Percentiles rank a stretch among this genome's conserved stretches.
These are phyloP conservation scores for Aspergillus chevalieri DNA, from an alignment of 2,329 filamentous ascomycete species.

Conservation along the genomic window DNA sequence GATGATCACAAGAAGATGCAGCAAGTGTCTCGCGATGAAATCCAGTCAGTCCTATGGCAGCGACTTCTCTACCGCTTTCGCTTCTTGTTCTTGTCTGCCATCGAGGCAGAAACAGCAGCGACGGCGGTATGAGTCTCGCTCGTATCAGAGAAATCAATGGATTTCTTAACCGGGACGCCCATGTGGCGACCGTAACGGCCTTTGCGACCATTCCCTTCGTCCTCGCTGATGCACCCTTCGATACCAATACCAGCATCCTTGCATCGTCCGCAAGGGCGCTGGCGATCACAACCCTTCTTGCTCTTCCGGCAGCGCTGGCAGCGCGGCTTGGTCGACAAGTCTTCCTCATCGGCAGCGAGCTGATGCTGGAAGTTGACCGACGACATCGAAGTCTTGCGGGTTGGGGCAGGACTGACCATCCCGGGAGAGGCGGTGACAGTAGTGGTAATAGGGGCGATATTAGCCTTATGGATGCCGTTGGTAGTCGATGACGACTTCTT, in stretches of 20 bases:
- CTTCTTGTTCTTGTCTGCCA: constrained; percentile 61
- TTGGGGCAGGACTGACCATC: constrained; percentile 40
- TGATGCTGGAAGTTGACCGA: constrained; percentile 58
- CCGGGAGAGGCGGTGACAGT: constrained; percentile 11
- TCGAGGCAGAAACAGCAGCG: constrained; percentile 24
- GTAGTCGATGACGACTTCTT: constrained; percentile 29
- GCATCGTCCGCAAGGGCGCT: constrained; percentile 90
- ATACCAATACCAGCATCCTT: constrained; percentile 89
- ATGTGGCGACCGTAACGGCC: constrained; percentile 75
- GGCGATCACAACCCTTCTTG: constrained; percentile 97
- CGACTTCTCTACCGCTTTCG: constrained; percentile 51
- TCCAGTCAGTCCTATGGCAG: background rate
- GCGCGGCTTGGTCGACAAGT: constrained; percentile 88
- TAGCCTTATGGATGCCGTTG: constrained; percentile 37
- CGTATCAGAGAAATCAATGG: constrained; percentile 40
- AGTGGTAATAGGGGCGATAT: background rate
- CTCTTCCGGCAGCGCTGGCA: constrained; percentile 98
- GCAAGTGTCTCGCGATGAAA: background rate
- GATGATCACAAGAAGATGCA: background rate
- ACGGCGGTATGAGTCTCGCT: constrained; percentile 44
- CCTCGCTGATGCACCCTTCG: constrained; percentile 93
- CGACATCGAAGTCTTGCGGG: constrained; percentile 52
- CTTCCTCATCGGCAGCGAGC: constrained; percentile 68
- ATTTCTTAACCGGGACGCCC: constrained; percentile 61
- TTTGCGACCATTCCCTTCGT: constrained; percentile 95